Base-by-base conservation (phyloP, 176 grass and related monocot genomes). In the Oryza glaberrima region DNA sequence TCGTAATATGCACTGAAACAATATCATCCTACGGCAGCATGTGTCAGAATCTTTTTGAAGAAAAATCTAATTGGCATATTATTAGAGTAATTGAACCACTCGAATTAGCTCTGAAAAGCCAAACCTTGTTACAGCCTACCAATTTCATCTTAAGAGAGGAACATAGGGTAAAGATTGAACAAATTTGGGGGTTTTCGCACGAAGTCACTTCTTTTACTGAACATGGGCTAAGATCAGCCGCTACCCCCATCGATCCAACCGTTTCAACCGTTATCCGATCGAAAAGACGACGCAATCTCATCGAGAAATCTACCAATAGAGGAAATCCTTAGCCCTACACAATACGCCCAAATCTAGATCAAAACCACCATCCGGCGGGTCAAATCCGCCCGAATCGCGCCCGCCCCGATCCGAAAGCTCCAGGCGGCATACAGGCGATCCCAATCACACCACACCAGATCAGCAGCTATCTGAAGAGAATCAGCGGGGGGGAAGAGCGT, bases 311-410 rank as follows among this genome's bases (percentile, higher is more conserved):
- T 8, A 11, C 11, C 65, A 72, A 13, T 11, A 1, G 32, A 4
- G 2, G 12, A 73, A 22, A 3, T 60, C 15, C 20, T 23, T 15
- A 69, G 52, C 66, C 6, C 17, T 60, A 28, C 2, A 13, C 9
- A 35, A 23, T 36, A 10, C 13, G 4, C 35, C 34, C 41, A 77
- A 70, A 77, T 81, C 77, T 67, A 88, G 82, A 88, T 77, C 76
- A 49, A 45, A 38, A 36, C 11, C 38, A 64, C 11, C 79, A 90
- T 83, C 79, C 45, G 5, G 1, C 61, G 76, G 70, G 69, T 51
- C 67, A 78, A 81, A 80, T 35, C 25, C 13, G 25, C 34, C 9
- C 75, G 69, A 88, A 72, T 38, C 43, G n/a, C 22, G 6, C 10
- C 20, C 23, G 10, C 54, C 54, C 11, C 3, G 72, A 34, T 72